Percentiles rank a stretch among this genome's conserved stretches.
Evolutionary conservation across 2,329 filamentous ascomycete genomes (phyloP).

Genomic region (Monosporascus sp.): DNA sequence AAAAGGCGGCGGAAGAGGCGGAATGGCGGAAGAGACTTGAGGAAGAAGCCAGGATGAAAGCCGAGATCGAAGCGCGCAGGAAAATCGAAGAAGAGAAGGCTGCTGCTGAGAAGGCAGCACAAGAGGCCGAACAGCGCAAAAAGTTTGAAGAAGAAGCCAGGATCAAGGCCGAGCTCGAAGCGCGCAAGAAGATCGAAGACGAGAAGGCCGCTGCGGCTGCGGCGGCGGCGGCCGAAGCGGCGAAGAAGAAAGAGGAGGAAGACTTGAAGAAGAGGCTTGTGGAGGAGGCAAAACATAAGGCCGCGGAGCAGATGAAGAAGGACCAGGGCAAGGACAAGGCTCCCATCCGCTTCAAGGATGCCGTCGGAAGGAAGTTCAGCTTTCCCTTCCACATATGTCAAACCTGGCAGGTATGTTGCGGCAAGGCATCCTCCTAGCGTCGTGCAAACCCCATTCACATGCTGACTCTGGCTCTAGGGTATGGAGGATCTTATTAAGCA

Average conservation of each 20-base stretch:
- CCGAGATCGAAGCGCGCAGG: slow-evolving; percentile 36
- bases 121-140: slow-evolving; percentile 21
- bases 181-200: slow-evolving; percentile 32
- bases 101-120: slow-evolving; percentile 20
- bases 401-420: slow-evolving; percentile 67
- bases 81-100: slow-evolving; percentile 30
- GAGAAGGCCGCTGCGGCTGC: slow-evolving; percentile 33
- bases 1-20: slow-evolving; percentile 29
- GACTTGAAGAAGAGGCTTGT: slow-evolving; percentile 45
- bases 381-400: slow-evolving; percentile 84
- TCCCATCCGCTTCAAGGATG: slow-evolving; percentile 86
- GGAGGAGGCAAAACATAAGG: slow-evolving; percentile 40
- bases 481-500: slow-evolving; percentile 86
- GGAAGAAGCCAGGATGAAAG: slow-evolving; percentile 33
- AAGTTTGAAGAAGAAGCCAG: slow-evolving; percentile 25
- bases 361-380: slow-evolving; percentile 83
- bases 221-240: slow-evolving; percentile 43
- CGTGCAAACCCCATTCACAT: slow-evolving; percentile 2
- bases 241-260: slow-evolving; percentile 51
- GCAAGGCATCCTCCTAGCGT: not conserved
- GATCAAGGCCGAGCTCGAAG: slow-evolving; percentile 35
- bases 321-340: slow-evolving; percentile 56
- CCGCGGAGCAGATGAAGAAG: slow-evolving; percentile 37
- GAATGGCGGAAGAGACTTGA: slow-evolving; percentile 42
- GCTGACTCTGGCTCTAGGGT: slow-evolving; percentile 45